phyloP scores from a whole-genome alignment of 352 stramenopile species.

The Phytophthora hibernalis region DNA sequence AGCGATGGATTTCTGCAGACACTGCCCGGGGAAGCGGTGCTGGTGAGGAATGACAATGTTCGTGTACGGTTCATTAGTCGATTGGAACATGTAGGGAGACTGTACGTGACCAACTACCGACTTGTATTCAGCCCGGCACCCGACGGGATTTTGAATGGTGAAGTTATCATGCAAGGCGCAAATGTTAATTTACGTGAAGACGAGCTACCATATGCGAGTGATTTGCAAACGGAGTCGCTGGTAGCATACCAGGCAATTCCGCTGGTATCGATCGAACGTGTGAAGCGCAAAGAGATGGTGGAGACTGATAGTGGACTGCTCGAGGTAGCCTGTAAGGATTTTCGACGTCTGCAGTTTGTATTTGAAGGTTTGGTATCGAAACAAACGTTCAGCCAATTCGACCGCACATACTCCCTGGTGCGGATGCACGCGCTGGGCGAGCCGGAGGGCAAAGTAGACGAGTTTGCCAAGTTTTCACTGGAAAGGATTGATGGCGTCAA shows the following conservation, averaged over 20 bases:
- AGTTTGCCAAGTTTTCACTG: constrained; percentile 73
- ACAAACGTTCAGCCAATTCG: constrained; percentile 83
- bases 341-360: constrained; percentile 78
- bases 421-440: constrained; percentile 68
- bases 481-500: constrained; percentile 58
- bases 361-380: constrained; percentile 79
- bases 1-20: constrained; percentile 51
- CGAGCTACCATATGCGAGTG: constrained; percentile 53
- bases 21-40: constrained; percentile 69
- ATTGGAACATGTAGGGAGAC: constrained; percentile 56
- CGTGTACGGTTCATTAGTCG: constrained; percentile 59
- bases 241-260: constrained; percentile 77
- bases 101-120: constrained; percentile 86
- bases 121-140: constrained; percentile 71
- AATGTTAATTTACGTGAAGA: constrained; percentile 46
- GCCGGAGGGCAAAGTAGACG: constrained; percentile 48
- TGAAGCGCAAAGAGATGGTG: constrained; percentile 79
- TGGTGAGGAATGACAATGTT: constrained; percentile 71
- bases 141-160: constrained; percentile 16
- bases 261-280: constrained; percentile 70
- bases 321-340: constrained; percentile 83
- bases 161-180: constrained; percentile 29
- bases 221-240: constrained; percentile 45
- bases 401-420: constrained; percentile 67
- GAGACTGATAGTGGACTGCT: constrained; percentile 78